Base-by-base conservation (phyloP, 805 yeast species). In the Kuraishia ogatae region DNA sequence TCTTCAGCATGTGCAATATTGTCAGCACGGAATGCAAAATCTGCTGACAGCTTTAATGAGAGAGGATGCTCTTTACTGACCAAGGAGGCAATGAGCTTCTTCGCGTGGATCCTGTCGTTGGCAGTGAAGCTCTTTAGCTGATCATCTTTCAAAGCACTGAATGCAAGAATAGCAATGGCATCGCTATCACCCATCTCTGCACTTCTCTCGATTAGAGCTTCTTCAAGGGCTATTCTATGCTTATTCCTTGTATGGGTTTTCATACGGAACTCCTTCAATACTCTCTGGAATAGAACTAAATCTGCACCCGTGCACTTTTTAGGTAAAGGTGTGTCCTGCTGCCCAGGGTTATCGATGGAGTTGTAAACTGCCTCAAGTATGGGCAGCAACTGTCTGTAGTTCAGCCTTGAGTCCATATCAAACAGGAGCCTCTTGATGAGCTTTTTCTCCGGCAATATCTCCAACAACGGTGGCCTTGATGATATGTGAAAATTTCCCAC, bases 161-260 rank as follows among this genome's bases (percentile, higher is more conserved):
- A 89, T 2, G 93, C 82, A 21, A 92, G 66, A 13, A 88, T 72
- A 0, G 93, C 75, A 22, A 91, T 80, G 0, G 97, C 97, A 67
- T 90, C 89, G 59, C 83, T 80, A 62, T 87, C 82, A 0, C 97
- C 97, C 62, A 82, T 62, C 62, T 88, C 96, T 0, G 96, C 96
- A 15, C 96, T 89, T 53, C 78, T 78, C 57, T 90, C 96, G n/a
- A 91, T 78, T 21, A 92, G 67, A 59, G 81, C 84, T 59, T 83
- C 81, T 64, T 91, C 97, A 39, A 89, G 70, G 15, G 72, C 79
- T 4, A 86, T 71, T 21, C 86, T 69, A 57, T 82, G 71, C 53
- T 65, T 77, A 61, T 86, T 84, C 2, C 80, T 73, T 0, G 85
- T 73, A 56, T 84, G 84, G 0, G 92, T 81, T 39, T 79, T 76